phyloP scores from a whole-genome alignment of 352 stramenopile species.

The Globisporangium nodosum region DNA sequence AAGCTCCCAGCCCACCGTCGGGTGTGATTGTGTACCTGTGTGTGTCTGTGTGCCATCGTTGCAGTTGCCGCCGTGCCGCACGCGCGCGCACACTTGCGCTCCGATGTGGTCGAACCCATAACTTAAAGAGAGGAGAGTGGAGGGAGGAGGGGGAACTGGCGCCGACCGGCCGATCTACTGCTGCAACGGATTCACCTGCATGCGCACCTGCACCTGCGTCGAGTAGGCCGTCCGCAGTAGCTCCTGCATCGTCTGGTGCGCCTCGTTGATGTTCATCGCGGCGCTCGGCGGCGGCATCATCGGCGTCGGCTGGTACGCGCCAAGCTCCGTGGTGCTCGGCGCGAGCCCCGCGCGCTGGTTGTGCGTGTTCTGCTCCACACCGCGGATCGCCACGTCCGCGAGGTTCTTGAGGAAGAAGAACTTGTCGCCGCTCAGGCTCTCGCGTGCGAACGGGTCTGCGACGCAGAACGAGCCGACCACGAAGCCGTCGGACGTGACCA shows the following conservation, averaged over 20 bases:
- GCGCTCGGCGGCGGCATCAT: conserved; percentile 17
- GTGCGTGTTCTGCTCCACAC: conserved; percentile 76
- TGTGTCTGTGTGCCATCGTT: background rate
- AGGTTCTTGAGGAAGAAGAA: conserved; percentile 82
- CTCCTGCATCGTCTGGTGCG: conserved; percentile 79
- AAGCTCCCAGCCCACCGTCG: background rate
- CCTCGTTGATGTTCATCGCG: conserved; percentile 60
- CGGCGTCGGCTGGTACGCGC: conserved; percentile 27
- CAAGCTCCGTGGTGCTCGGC: conserved; percentile 13
- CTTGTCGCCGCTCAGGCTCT: conserved; percentile 72
- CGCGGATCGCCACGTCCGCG: conserved; percentile 65
- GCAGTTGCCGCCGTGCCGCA: background rate
- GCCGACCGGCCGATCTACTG: conserved; percentile 13
- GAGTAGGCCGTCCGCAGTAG: conserved; percentile 77
- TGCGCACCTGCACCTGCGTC: conserved; percentile 75
- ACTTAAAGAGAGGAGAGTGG: conserved; percentile 23
- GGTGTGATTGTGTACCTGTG: background rate
- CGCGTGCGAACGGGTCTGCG: conserved; percentile 68
- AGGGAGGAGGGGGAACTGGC: background rate
- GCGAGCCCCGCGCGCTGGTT: conserved; percentile 22
- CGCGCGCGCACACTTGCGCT: background rate
- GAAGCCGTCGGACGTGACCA: conserved; percentile 60
- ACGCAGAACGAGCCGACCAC: conserved; percentile 73
- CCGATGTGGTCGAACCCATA: conserved; percentile 20
- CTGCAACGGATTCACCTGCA: conserved; percentile 66